Evolutionary conservation across 768 basidiomycete species (phyloP).

Genomic region (Phanerochaete carnosa): DNA sequence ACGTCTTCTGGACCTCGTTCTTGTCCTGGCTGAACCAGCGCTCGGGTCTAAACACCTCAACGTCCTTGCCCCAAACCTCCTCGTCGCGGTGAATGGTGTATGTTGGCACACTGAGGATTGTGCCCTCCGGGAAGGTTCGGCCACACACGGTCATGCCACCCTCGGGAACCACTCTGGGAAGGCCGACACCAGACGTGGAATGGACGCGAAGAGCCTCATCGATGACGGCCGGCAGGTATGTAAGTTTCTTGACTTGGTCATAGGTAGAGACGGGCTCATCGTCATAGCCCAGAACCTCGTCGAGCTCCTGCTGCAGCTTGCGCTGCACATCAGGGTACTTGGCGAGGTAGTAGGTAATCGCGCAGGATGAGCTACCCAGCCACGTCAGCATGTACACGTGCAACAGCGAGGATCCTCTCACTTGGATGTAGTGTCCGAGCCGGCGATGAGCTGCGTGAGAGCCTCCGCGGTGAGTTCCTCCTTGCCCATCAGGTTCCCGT

Average conservation of each 20-base stretch:
- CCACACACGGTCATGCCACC: constrained; percentile 65
- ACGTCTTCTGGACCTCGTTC: constrained; percentile 60
- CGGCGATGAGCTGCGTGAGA: constrained; percentile 81
- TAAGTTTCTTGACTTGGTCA: constrained; percentile 68
- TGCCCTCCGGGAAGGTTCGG: constrained; percentile 65
- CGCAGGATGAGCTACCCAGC: constrained; percentile 72
- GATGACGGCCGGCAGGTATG: constrained; percentile 85
- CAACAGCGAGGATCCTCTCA: constrained; percentile 50
- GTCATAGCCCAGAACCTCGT: constrained; percentile 51
- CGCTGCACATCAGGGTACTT: constrained; percentile 58
- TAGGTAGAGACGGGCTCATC: constrained; percentile 61
- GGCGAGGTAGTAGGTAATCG: constrained; percentile 83
- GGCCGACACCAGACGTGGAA: constrained; percentile 79
- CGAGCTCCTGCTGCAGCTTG: constrained; percentile 77
- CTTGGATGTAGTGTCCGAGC: constrained; percentile 94
- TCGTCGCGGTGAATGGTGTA: constrained; percentile 79
- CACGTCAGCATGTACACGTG: background rate
- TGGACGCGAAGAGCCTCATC: constrained; percentile 84
- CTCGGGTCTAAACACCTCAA: constrained; percentile 73
- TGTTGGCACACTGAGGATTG: constrained; percentile 75
- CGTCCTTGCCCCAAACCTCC: constrained; percentile 75
- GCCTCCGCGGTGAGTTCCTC: constrained; percentile 89
- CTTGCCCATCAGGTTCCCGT: constrained; percentile 77
- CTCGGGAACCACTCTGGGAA: constrained; percentile 75
- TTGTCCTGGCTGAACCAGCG: constrained; percentile 78